Percentiles rank a stretch among this genome's conserved stretches.
phyloP scores from a whole-genome alignment of 306 rosid species.

The Boehmeria nivea region DNA sequence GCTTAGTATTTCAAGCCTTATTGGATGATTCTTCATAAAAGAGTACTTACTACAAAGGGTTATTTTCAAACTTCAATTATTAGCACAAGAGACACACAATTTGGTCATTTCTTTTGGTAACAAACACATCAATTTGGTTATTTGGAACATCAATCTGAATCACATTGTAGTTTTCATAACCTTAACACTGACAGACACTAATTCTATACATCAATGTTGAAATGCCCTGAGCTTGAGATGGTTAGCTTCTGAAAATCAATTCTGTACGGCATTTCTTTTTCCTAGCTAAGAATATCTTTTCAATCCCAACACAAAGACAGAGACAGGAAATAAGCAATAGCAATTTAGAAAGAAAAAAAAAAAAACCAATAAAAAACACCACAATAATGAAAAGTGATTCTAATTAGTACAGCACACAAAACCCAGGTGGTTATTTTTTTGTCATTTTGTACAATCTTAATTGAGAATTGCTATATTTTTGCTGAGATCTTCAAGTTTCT shows the following conservation, averaged over 20 bases:
- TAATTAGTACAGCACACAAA: slow-evolving; percentile 40
- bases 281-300: neutral
- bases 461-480: slow-evolving; percentile 56
- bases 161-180: slow-evolving; percentile 4
- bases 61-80: too few relatives aligned
- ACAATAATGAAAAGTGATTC: neutral
- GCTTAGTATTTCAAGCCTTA: too few relatives aligned
- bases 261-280: neutral
- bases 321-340: neutral
- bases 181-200: neutral
- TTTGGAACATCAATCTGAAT: too few relatives aligned
- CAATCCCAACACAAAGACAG: neutral
- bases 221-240: slow-evolving; percentile 9
- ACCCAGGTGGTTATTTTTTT: slow-evolving; percentile 20
- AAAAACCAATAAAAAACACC: slow-evolving; percentile 1
- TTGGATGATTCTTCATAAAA: too few relatives aligned
- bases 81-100: too few relatives aligned
- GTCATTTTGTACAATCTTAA: slow-evolving; percentile 6
- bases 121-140: too few relatives aligned
- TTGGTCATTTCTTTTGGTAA: too few relatives aligned
- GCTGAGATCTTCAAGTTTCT: slow-evolving; percentile 93
- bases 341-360: slow-evolving; percentile 20
- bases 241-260: neutral
- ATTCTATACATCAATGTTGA: slow-evolving; percentile 4
- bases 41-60: too few relatives aligned